These are phyloP conservation scores for Cornus kousa DNA, from an alignment of 148 eudicot species.

Conservation along the genomic window DNA sequence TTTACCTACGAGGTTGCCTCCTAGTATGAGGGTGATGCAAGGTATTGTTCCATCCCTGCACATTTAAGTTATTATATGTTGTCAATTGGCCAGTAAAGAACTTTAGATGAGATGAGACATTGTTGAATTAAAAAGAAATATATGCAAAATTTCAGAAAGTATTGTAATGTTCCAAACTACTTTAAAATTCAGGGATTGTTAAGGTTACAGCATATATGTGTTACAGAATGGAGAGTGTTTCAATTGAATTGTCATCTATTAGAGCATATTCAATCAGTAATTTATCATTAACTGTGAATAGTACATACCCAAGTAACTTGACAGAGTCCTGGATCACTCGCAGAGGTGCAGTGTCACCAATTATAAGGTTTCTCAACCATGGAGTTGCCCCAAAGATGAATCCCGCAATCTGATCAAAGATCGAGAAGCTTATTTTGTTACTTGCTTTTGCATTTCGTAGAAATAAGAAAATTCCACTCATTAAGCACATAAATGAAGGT, in stretches of 20 bases:
- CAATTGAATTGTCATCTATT: no score
- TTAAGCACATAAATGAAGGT: background rate
- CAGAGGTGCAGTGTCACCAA: slow-evolving; percentile 76
- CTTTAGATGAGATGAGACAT: background rate
- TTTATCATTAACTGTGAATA: background rate
- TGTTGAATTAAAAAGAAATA: background rate
- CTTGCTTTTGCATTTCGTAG: background rate
- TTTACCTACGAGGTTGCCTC: slow-evolving; percentile 83
- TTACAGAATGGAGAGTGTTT: no score
- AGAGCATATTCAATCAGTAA: background rate
- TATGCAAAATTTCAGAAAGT: background rate
- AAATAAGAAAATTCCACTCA: background rate
- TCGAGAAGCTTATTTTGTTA: background rate
- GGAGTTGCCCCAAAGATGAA: slow-evolving; percentile 58
- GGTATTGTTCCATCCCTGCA: slow-evolving; percentile 73
- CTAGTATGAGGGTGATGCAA: slow-evolving; percentile 74
- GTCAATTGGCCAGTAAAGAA: background rate
- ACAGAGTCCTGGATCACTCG: slow-evolving; percentile 72
- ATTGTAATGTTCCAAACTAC: no score
- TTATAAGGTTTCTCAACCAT: slow-evolving; percentile 60
- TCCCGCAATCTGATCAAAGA: slow-evolving; percentile 51
- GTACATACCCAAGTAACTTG: slow-evolving; percentile 68
- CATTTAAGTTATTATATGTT: background rate
- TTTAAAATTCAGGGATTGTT: no score
- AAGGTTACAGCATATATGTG: no score